These are phyloP conservation scores for Monosporascus sp. DNA, from an alignment of 2,329 filamentous ascomycete genomes.

Conservation along the genomic window DNA sequence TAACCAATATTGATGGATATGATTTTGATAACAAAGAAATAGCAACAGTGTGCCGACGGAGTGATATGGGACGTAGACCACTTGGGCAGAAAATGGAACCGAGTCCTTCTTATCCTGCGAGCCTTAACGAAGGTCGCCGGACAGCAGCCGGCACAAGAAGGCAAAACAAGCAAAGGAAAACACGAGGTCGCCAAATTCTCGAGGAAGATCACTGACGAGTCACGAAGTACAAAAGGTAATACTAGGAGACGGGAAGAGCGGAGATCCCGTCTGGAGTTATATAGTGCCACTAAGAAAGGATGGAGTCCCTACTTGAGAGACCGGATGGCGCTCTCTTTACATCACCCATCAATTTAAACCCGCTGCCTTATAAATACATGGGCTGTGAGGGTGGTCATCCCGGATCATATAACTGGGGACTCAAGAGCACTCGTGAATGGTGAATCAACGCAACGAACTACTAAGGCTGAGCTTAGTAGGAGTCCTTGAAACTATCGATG, in stretches of 20 bases:
- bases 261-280: constrained; percentile 17
- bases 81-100: constrained; percentile 5
- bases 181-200: constrained; percentile 13
- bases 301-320: constrained; percentile 3
- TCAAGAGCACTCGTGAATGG: constrained; percentile 16
- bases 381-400: constrained; percentile 23
- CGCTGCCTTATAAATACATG: constrained; percentile 28
- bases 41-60: not conserved
- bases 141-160: constrained; percentile 21
- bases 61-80: constrained; percentile 1
- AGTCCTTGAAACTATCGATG: not conserved
- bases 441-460: constrained; percentile 8
- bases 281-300: constrained; percentile 23
- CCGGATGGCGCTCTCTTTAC: constrained; percentile 16
- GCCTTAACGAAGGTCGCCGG: constrained; percentile 18
- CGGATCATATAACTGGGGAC: constrained; percentile 15
- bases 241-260: constrained; percentile 11
- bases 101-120: constrained; percentile 8
- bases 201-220: constrained; percentile 15
- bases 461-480: constrained; percentile 2
- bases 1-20: constrained; percentile 9
- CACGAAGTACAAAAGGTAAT: constrained; percentile 12
- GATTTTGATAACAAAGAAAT: constrained; percentile 5
- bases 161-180: constrained; percentile 7
- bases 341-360: constrained; percentile 27